Evolutionary conservation across 352 stramenopile genomes (phyloP), one percentile per base, ranked within the genome.

Genomic region (Globisporangium iwayamae): DNA sequence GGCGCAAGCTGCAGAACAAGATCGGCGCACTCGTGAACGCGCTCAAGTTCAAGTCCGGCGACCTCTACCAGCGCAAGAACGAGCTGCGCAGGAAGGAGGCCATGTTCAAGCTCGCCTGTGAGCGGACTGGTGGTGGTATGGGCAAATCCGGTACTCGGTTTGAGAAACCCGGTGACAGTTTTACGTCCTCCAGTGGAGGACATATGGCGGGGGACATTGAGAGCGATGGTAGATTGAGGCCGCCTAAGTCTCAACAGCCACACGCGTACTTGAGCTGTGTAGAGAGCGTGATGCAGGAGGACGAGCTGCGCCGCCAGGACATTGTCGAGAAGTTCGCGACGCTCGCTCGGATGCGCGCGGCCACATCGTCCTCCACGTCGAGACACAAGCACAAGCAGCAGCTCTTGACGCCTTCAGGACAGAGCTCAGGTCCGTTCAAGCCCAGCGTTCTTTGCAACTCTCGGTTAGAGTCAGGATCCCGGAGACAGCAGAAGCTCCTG

Each of bases 11-110:
- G 36, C 75, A 91, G 52, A 87, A 60, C 41, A 76, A 73, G 28
- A 70, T 85, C 25, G 79, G 77, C 2, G 67, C 53, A 34, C 68
- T 89, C 13, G 75, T 70, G 22, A 89, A 91, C 43, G 67, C 87
- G 4, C 69, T 93, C 60, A 85, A 89, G 63, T 80, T 81, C 25
- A 76, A 78, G 16, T 82, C 79, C 0, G 85, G 81, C 10, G 83
- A 91, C 38, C 54, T 91, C 18, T 94, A 84, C 56, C 83, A 93
- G 62, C 79, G 85, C 18, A 78, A 74, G 60, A 92, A 94, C 65
- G 81, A 92, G 52, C 69, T 94, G 14, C 81, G 79, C 36, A 76
- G 78, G 30, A 88, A 88, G 41, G 77, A 85, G 53, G 66, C 71
- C 14, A 75, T 77, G n/a, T 79, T 66, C 28, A 76, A 65, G 5